These are phyloP conservation scores for Aquilaria malaccensis DNA, from an alignment of 345 rosid genomes.

Conservation along the genomic window DNA sequence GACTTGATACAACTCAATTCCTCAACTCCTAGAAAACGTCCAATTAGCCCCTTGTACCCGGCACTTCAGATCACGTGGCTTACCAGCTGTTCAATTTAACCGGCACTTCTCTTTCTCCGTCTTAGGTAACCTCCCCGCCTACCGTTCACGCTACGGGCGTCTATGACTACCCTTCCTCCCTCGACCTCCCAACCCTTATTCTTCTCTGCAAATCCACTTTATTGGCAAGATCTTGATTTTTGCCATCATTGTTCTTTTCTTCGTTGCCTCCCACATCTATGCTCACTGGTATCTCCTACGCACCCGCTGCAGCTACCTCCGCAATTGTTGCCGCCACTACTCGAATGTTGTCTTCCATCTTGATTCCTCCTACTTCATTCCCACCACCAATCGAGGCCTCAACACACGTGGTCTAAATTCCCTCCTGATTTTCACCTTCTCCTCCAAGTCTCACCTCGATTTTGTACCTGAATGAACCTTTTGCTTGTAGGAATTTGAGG, in stretches of 20 bases:
- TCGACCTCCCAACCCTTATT: too few species aligned
- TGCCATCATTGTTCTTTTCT: slow-evolving; percentile 59
- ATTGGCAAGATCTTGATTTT: slow-evolving; percentile 70
- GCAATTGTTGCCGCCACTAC: slow-evolving; percentile 14
- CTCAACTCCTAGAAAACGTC: too few species aligned
- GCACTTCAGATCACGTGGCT: too few species aligned
- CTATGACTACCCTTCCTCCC: too few species aligned
- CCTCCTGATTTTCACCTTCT: slow-evolving; percentile 61
- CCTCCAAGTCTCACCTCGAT: slow-evolving; percentile 33
- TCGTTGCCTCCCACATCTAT: slow-evolving; percentile 79
- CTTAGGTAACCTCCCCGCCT: too few species aligned
- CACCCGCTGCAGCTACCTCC: slow-evolving; percentile 46
- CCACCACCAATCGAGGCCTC: slow-evolving; percentile 41
- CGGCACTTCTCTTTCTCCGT: too few species aligned
- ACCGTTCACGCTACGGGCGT: too few species aligned
- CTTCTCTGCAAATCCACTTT: neutral
- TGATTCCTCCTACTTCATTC: slow-evolving; percentile 7
- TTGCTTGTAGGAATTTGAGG: slow-evolving; percentile 82
- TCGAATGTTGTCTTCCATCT: slow-evolving; percentile 47
- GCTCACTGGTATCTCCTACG: slow-evolving; percentile 83
- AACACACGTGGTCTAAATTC: slow-evolving; percentile 46
- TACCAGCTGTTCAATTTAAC: too few species aligned
- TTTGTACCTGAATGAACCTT: slow-evolving; percentile 61
- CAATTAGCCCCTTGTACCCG: too few species aligned
- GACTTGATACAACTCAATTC: too few species aligned